Conservation (phyloP, 352 stramenopile species). For the Phytopythium helicoides region DNA sequence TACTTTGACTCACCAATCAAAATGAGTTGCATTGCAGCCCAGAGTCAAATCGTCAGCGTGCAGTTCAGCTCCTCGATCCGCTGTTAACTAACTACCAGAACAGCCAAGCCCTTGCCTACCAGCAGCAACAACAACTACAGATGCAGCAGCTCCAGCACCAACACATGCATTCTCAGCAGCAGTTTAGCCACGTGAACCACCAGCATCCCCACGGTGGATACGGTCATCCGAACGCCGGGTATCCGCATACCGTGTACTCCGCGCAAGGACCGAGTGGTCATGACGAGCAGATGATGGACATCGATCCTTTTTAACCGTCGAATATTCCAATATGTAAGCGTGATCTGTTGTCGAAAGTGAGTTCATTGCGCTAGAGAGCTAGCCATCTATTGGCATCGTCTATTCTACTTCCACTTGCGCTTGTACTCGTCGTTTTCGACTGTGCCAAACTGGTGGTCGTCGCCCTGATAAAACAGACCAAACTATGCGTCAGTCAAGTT, state of each 20-base stretch:
- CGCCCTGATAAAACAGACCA: conserved; percentile 20
- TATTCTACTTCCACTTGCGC: conserved; percentile 76
- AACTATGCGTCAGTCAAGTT: neutral
- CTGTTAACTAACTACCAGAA: conserved; percentile 66
- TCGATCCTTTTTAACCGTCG: conserved; percentile 39
- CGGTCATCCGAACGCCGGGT: conserved; percentile 5
- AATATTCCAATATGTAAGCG: neutral
- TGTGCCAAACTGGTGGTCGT: conserved; percentile 49
- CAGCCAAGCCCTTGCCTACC: conserved; percentile 20
- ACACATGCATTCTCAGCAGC: conserved; percentile 10
- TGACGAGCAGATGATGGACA: conserved; percentile 63
- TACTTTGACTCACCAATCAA: neutral
- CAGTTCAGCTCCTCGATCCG: conserved; percentile 53
- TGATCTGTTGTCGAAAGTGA: too few species aligned
- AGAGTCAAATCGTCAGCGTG: conserved; percentile 48
- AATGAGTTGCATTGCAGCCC: conserved; percentile 18
- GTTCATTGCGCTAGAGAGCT: too few species aligned
- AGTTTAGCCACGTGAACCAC: conserved; percentile 11
- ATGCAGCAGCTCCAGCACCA: conserved; percentile 30
- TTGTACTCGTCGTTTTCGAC: conserved; percentile 78
- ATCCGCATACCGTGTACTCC: neutral
- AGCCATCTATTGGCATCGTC: too few species aligned
- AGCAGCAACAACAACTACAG: conserved; percentile 42
- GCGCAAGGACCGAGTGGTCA: conserved; percentile 7
- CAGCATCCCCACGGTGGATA: conserved; percentile 10